Evolutionary conservation across 306 rosid species (phyloP).

Genomic region (Quercus robur): DNA sequence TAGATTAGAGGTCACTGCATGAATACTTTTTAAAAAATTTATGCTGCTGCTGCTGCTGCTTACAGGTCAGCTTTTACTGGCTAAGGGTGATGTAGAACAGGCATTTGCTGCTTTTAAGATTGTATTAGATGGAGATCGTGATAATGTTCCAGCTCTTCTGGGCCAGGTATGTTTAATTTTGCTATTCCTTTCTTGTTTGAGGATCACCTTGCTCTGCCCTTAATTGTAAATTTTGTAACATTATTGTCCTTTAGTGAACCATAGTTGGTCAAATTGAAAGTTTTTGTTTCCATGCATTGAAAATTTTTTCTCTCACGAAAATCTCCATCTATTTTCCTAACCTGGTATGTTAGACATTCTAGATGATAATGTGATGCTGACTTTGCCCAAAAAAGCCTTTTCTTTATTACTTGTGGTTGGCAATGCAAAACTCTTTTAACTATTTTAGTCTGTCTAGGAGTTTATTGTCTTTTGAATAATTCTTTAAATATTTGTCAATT

Average conservation of each 20-base stretch:
- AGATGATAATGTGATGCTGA: background rate
- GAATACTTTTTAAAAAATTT: background rate
- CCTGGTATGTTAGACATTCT: background rate
- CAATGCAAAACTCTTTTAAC: background rate
- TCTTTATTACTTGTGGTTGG: background rate
- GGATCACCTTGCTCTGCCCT: background rate
- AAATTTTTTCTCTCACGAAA: background rate
- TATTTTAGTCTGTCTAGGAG: background rate
- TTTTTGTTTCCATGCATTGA: background rate
- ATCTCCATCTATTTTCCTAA: background rate
- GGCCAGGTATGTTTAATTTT: conserved; percentile 64
- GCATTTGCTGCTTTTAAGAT: conserved; percentile 94
- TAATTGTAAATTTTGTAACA: background rate
- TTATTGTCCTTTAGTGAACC: background rate
- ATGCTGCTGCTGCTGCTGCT: conserved; percentile 24
- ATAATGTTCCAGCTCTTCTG: conserved; percentile 93
- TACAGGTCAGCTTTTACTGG: conserved; percentile 96
- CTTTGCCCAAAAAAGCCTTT: background rate
- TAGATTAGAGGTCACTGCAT: background rate
- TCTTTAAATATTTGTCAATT: background rate
- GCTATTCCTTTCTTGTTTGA: background rate
- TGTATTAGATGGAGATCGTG: conserved; percentile 90
- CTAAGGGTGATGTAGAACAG: conserved; percentile 95
- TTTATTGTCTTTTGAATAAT: background rate
- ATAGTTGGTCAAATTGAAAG: background rate